Conservation (phyloP, 257 asterid species). For the Nicotiana tomentosiformis region DNA sequence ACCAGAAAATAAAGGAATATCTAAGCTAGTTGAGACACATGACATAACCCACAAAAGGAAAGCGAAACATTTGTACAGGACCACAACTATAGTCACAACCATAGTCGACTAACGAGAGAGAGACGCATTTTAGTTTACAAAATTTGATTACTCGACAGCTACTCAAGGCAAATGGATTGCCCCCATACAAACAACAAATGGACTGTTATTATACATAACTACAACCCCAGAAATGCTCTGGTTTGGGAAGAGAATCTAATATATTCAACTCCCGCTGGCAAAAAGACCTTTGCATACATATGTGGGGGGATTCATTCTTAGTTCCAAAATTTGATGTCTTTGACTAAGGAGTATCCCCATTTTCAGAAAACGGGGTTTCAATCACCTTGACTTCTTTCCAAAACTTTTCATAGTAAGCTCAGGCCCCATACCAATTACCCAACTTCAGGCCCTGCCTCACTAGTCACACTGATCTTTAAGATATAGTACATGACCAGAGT, state of each 20-base stretch:
- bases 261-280: not conserved
- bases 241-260: not conserved
- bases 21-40: not conserved
- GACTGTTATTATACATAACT: not conserved
- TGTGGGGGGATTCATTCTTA: not conserved
- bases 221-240: not conserved
- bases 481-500: not conserved
- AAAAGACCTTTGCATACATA: not conserved
- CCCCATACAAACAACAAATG: not conserved
- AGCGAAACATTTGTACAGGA: not conserved
- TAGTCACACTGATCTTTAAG: not conserved
- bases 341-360: not conserved
- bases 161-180: not conserved
- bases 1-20: not conserved
- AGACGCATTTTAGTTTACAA: not conserved
- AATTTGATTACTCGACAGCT: not conserved
- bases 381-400: not conserved
- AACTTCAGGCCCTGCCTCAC: not conserved
- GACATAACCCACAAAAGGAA: not conserved
- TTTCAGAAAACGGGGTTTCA: not conserved
- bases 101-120: not conserved
- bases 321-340: not conserved
- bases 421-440: not conserved
- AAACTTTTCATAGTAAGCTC: not conserved
- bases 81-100: not conserved